These are phyloP conservation scores for Pezicula neosporulosa DNA, from an alignment of 2,329 filamentous ascomycete species.

Conservation along the genomic window DNA sequence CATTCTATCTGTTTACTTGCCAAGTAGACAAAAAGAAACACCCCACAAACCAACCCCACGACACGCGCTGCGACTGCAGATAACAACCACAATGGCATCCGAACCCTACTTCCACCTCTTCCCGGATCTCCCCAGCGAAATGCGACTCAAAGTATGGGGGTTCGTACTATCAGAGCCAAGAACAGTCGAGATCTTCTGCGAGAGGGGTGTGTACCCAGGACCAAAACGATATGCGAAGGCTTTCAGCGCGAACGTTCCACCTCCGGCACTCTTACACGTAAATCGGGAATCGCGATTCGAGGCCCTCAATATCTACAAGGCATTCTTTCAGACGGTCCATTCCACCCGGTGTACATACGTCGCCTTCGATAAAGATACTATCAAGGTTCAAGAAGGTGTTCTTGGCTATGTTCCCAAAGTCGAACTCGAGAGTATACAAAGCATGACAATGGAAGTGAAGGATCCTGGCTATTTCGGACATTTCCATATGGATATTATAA, in stretches of 20 bases:
- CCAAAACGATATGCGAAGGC: conserved; percentile 6
- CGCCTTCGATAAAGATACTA: conserved; percentile 14
- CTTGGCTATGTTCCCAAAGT: conserved; percentile 12
- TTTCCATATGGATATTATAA: conserved; percentile 21
- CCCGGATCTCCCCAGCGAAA: conserved; percentile 20
- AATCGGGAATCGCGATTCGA: conserved; percentile 24
- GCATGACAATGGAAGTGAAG: conserved; percentile 15
- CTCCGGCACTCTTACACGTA: conserved; percentile 24
- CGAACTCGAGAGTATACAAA: conserved; percentile 12
- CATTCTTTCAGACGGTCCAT: conserved; percentile 9
- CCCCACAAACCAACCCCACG: no score
- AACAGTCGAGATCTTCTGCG: conserved; percentile 13
- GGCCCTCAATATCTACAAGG: conserved; percentile 11
- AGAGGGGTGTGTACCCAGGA: conserved; percentile 6
- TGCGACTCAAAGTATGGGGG: conserved; percentile 25
- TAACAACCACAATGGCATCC: neutral
- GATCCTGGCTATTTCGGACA: conserved; percentile 23
- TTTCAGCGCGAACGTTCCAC: conserved; percentile 17
- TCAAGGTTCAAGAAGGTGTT: conserved; percentile 14
- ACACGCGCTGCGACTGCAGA: no score
- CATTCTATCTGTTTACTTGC: no score
- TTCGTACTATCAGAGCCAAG: conserved; percentile 12
- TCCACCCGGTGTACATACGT: conserved; percentile 16
- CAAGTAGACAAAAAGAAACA: no score
- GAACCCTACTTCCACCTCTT: conserved; percentile 21